Evolutionary conservation across 1,284 basidiomycete species (phyloP), one percentile per base, ranked within the genome.

Genomic region (Leucoagaricus sp.): DNA sequence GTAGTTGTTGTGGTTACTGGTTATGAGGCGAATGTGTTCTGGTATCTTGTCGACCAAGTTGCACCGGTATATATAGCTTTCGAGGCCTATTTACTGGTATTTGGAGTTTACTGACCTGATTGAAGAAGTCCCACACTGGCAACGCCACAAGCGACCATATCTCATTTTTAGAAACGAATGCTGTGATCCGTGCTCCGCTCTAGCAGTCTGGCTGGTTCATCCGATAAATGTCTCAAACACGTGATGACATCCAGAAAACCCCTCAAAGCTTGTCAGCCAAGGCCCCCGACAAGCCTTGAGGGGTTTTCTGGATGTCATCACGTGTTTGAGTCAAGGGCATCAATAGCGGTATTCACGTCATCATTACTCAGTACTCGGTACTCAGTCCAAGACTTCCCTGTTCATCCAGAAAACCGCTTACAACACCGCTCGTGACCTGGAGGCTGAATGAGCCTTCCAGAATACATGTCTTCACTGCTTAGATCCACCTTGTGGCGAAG

Each of bases 241-340:
- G 46, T 49, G 47, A 55, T 33, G 15, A 13, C 44, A 31, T 55
- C 53, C 53, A 55, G 28, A 45, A 55, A 44, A 44, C 36, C 4
- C 28, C 54, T 36, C 47, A 42, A 21, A 19, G 19, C 9, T 13
- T 21, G 26, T 9, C 26, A 9, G n/a, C n/a, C n/a, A n/a, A n/a
- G n/a, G n/a, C n/a, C n/a, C n/a, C n/a, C n/a, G n/a, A n/a, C 7
- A 6, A n/a, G n/a, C 17, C 33, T 6, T 38, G 47, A 36, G 54
- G 28, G 4, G 36, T 44, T 44, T 55, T 45, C 28, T 55, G 53
- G 53, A 55, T 31, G 44, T 13, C 15, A 33, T 55, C 47, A 49
- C 46, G 28, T 49, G 45, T 7, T 40, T 42, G 38, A 49, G 54
- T n/a, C 12, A 25, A n/a, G n/a, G n/a, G n/a, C n/a, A n/a, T n/a